Evolutionary conservation across 768 basidiomycete genomes (phyloP), one percentile per base, ranked within the genome.

Genomic region (Chalciporus pseudorubinellus): DNA sequence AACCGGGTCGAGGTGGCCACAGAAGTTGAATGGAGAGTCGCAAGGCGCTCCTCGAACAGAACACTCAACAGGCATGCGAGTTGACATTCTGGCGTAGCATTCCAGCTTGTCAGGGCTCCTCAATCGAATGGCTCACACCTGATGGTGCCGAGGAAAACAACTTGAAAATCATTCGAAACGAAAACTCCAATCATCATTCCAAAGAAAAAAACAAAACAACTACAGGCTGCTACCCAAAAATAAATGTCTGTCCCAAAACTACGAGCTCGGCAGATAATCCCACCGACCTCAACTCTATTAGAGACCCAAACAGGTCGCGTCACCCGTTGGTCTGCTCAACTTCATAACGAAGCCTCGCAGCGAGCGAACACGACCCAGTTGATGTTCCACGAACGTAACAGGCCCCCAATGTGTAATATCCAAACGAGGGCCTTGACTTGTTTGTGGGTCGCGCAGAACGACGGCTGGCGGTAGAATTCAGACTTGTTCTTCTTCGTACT

Each of bases 301-400:
- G 77, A 73, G 76, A 81, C 82, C 60, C 1, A 14, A 59, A 63
- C 66, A 58, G 70, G 66, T 71, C 63, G 61, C 62, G 57, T 63
- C 67, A 71, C 72, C 69, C 72, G 79, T 72, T 53, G 59, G 33
- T 57, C 82, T 77, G 70, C 70, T 60, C 67, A 55, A 59, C 70
- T 66, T 74, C 83, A 85, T 78, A 77, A 85, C 84, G 81, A 77
- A 64, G 70, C 67, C 62, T 52, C 53, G 60, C 70, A 75, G 84
- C 77, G 74, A 68, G 66, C 66, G 64, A 56, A 60, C 57, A 60
- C 60, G 52, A 69, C 62, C 68, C 61, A 55, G 53, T 82, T 53
- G 54, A 71, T 85, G 56, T 85, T 80, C 83, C 84, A 85, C 76
- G 72, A 81, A 79, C 83, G 83, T 85, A 85, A 85, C 84, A 84